Evolutionary conservation across 192 early-diverging fungal genomes (phyloP).

Genomic region (Podila epicladia): DNA sequence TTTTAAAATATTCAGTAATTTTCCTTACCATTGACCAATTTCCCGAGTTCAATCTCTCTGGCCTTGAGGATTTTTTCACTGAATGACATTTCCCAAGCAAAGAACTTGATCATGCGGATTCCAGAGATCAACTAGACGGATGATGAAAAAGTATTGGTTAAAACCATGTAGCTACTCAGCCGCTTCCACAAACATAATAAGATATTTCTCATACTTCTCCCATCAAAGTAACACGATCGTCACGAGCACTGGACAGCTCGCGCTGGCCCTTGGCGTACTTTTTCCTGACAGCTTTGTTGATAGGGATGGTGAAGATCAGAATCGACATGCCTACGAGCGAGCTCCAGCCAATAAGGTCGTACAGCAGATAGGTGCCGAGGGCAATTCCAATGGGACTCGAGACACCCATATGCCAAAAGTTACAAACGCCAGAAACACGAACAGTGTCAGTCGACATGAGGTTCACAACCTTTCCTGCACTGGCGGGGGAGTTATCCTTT

Average conservation of each 20-base stretch:
- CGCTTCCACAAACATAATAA: too few species aligned
- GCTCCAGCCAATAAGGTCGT: slow-evolving; percentile 82
- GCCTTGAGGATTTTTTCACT: slow-evolving; percentile 65
- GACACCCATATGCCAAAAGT: slow-evolving; percentile 64
- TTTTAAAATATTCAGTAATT: background rate
- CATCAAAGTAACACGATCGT: slow-evolving; percentile 67
- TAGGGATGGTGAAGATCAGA: slow-evolving; percentile 54
- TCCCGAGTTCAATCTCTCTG: slow-evolving; percentile 56
- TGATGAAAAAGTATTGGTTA: background rate
- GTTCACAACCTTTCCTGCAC: slow-evolving; percentile 76
- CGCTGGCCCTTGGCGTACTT: slow-evolving; percentile 60
- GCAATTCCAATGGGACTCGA: slow-evolving; percentile 67
- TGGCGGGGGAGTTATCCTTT: slow-evolving; percentile 47
- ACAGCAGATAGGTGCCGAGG: slow-evolving; percentile 74
- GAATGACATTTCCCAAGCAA: slow-evolving; percentile 81
- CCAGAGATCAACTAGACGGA: slow-evolving; percentile 73
- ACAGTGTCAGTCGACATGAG: slow-evolving; percentile 79
- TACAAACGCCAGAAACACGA: slow-evolving; percentile 63
- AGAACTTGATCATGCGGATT: slow-evolving; percentile 93
- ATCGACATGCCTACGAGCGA: slow-evolving; percentile 79
- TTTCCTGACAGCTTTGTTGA: slow-evolving; percentile 46
- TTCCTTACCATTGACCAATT: slow-evolving; percentile 55
- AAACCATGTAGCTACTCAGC: background rate
- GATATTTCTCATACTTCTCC: slow-evolving; percentile 61
- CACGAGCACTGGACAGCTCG: slow-evolving; percentile 65